Evolutionary conservation across 768 basidiomycete species (phyloP).

Genomic region (Guyanaporus albipodus): DNA sequence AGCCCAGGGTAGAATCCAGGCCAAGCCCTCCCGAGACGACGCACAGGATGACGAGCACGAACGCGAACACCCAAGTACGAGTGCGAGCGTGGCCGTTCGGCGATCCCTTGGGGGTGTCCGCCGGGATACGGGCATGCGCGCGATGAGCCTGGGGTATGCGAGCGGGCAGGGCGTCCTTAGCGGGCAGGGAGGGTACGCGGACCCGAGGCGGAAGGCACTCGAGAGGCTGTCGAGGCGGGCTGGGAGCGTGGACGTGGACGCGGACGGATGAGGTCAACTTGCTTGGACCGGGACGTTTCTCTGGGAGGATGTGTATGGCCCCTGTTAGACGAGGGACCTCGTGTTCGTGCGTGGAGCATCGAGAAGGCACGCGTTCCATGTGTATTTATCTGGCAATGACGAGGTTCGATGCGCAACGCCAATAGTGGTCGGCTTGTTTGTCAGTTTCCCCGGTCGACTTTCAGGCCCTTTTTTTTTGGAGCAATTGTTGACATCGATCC

Average conservation of each 20-base stretch:
- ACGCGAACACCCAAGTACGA: neutral
- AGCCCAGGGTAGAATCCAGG: neutral
- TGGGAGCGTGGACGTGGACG: conserved; percentile 17
- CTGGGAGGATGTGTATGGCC: no score
- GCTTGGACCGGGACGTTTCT: no score
- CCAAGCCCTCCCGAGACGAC: neutral
- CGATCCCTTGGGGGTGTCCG: neutral
- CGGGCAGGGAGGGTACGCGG: conserved; percentile 6
- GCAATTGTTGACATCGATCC: no score
- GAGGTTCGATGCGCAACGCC: no score
- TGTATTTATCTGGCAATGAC: no score
- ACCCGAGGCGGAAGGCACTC: conserved; percentile 25
- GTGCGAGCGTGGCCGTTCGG: neutral
- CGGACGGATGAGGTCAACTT: neutral
- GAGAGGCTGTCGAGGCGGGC: conserved; percentile 15
- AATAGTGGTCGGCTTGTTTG: no score
- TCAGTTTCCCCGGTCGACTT: no score
- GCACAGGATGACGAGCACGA: conserved; percentile 9
- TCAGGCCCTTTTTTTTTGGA: no score
- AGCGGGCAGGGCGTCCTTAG: conserved; percentile 6
- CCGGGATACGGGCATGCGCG: conserved; percentile 21
- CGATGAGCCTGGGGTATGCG: conserved; percentile 27
- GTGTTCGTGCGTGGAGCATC: no score
- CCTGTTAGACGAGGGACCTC: no score
- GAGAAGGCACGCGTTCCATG: no score